These are phyloP conservation scores for Erucastrum elatum DNA, from an alignment of 345 rosid species.

Conservation along the genomic window DNA sequence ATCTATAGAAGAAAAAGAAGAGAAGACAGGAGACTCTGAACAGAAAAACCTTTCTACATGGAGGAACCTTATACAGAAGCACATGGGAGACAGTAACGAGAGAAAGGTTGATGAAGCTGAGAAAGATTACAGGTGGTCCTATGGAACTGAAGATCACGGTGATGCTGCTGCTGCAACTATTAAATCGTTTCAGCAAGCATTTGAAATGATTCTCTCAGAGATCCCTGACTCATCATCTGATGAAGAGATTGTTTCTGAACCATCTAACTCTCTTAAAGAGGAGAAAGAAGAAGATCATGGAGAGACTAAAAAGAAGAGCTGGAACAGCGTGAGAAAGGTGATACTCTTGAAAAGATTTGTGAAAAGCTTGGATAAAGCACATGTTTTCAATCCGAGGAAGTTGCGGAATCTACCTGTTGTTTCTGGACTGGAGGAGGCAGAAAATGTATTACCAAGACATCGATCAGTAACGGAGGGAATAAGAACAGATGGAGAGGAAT, in stretches of 20 bases:
- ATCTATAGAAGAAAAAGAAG: background rate
- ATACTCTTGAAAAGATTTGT: slow-evolving; percentile 76
- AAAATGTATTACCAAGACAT: slow-evolving; percentile 62
- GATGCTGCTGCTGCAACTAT: slow-evolving; percentile 60
- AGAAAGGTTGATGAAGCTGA: slow-evolving; percentile 35
- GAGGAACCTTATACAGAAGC: slow-evolving; percentile 72
- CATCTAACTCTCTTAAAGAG: slow-evolving; percentile 24
- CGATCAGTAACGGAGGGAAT: slow-evolving; percentile 52
- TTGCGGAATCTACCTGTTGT: slow-evolving; percentile 35
- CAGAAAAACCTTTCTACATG: slow-evolving; percentile 55
- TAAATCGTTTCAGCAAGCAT: slow-evolving; percentile 72
- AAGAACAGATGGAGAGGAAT: slow-evolving; percentile 64
- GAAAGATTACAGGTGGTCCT: slow-evolving; percentile 28
- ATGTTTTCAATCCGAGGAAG: slow-evolving; percentile 48
- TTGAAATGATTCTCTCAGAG: slow-evolving; percentile 68
- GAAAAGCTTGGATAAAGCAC: slow-evolving; percentile 67
- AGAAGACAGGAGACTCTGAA: slow-evolving; percentile 31
- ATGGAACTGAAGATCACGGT: slow-evolving; percentile 29
- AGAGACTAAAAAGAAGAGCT: slow-evolving; percentile 48
- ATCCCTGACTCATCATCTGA: slow-evolving; percentile 48
- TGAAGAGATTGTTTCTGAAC: slow-evolving; percentile 21
- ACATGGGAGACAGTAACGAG: slow-evolving; percentile 48
- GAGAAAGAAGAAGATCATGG: slow-evolving; percentile 32
- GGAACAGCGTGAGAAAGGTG: slow-evolving; percentile 80
- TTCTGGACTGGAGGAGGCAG: slow-evolving; percentile 48